These are phyloP conservation scores for Leersia perrieri DNA, from an alignment of 176 grass and related monocot genomes.

Conservation along the genomic window DNA sequence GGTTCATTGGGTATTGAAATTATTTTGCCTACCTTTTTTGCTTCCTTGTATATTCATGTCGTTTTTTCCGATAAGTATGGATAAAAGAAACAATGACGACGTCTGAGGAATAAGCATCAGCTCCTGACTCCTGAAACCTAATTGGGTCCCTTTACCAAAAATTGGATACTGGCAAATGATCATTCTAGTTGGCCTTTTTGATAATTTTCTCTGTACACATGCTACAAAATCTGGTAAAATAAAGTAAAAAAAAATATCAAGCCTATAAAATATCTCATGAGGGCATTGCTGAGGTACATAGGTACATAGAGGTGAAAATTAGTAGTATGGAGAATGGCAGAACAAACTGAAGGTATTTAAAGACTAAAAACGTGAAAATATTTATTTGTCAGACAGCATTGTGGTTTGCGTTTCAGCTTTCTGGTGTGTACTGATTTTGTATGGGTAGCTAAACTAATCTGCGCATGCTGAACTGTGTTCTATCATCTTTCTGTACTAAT, in stretches of 20 bases:
- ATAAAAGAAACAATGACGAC: not conserved
- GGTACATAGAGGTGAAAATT: not conserved
- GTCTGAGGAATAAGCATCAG: too few relatives aligned
- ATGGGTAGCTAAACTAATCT: not conserved
- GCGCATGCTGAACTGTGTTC: conserved; percentile 22
- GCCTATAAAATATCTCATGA: conserved; percentile 4
- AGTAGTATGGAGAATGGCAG: not conserved
- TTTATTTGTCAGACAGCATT: not conserved
- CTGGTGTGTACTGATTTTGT: not conserved
- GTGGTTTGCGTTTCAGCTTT: not conserved
- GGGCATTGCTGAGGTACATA: not conserved
- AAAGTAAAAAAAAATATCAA: not conserved
- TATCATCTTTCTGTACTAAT: conserved; percentile 25
- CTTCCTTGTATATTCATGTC: not conserved
- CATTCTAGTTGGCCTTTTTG: not conserved
- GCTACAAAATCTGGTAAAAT: not conserved
- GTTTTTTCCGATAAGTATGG: not conserved
- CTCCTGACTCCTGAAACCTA: too few relatives aligned
- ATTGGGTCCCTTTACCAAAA: not conserved
- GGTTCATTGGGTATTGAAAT: conserved; percentile 8
- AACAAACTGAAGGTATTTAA: conserved; percentile 16
- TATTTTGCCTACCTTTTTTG: not conserved
- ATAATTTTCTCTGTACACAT: not conserved
- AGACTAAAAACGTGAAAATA: conserved; percentile 4
- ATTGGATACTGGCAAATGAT: not conserved